Percentiles rank a stretch among this genome's conserved stretches.
These are phyloP conservation scores for Candida pseudoviswanathii DNA, from an alignment of 1,139 yeast genomes.

Conservation along the genomic window DNA sequence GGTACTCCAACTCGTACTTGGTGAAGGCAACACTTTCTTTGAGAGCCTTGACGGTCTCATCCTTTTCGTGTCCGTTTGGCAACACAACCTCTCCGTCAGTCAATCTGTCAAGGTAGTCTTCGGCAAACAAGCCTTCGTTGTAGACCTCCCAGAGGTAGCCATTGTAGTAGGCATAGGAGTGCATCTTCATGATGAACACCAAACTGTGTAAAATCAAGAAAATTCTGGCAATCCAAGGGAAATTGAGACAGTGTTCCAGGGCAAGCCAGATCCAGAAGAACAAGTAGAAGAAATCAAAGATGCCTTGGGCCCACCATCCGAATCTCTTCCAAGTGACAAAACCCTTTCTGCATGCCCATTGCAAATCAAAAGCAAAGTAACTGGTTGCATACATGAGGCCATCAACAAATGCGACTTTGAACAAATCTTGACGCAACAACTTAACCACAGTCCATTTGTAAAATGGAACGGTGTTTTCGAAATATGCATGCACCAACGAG, in stretches of 20 bases:
- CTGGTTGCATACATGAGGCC: slow-evolving; percentile 65
- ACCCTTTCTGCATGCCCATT: slow-evolving; percentile 45
- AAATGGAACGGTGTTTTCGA: slow-evolving; percentile 26
- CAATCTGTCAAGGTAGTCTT: slow-evolving; percentile 27
- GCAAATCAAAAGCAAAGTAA: slow-evolving; percentile 60
- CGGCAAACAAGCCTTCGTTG: slow-evolving; percentile 58
- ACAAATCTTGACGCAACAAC: slow-evolving; percentile 55
- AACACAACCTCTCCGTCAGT: slow-evolving; percentile 16
- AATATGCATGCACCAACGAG: slow-evolving; percentile 46
- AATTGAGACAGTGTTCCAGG: slow-evolving; percentile 43
- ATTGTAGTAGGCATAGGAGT: slow-evolving; percentile 84
- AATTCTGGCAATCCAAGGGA: slow-evolving; percentile 88
- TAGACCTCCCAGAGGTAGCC: slow-evolving; percentile 78
- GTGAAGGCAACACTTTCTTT: slow-evolving; percentile 60
- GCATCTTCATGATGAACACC: slow-evolving; percentile 90
- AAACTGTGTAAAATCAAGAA: slow-evolving; percentile 80
- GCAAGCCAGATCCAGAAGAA: slow-evolving; percentile 55
- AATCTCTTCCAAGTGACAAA: slow-evolving; percentile 55
- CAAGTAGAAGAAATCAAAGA: slow-evolving; percentile 56
- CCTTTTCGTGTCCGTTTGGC: slow-evolving; percentile 26
- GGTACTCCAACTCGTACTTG: slow-evolving; percentile 60
- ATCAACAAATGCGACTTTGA: slow-evolving; percentile 70
- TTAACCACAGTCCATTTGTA: slow-evolving; percentile 52
- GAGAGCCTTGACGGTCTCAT: slow-evolving; percentile 30
- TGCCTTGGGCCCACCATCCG: slow-evolving; percentile 64